These are phyloP conservation scores for Cladosporium sp. DNA, from an alignment of 2,329 filamentous ascomycete genomes.

Conservation along the genomic window DNA sequence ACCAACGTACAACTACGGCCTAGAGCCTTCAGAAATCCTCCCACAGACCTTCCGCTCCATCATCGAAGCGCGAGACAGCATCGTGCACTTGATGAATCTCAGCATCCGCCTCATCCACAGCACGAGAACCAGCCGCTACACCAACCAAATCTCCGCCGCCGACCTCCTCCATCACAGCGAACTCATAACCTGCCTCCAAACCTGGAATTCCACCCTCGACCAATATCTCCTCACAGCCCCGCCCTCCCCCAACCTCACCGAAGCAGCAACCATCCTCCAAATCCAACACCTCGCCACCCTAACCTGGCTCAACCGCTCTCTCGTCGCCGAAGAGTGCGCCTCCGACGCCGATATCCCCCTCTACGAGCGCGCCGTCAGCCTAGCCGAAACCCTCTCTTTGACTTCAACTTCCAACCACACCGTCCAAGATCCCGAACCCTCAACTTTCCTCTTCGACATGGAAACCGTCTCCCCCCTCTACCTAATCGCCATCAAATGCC, in stretches of 20 bases:
- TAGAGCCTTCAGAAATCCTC: constrained; percentile 14
- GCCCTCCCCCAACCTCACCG: constrained; percentile 11
- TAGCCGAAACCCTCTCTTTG: constrained; percentile 22
- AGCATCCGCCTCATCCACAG: constrained; percentile 22
- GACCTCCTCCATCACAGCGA: constrained; percentile 18
- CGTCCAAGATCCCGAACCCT: neutral
- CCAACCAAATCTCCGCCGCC: constrained; percentile 13
- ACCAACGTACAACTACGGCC: constrained; percentile 7
- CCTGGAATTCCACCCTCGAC: constrained; percentile 20
- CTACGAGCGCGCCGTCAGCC: constrained; percentile 21
- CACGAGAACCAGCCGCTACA: constrained; percentile 20
- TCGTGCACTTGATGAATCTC: constrained; percentile 25
- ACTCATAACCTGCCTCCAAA: neutral
- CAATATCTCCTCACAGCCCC: constrained; percentile 7
- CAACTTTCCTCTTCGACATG: constrained; percentile 32
- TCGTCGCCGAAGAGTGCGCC: constrained; percentile 21
- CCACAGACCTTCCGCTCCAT: constrained; percentile 19
- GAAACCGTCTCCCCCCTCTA: constrained; percentile 29
- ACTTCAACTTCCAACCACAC: neutral
- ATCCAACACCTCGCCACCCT: constrained; percentile 24
- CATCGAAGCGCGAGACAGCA: constrained; percentile 24
- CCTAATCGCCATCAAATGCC: constrained; percentile 29
- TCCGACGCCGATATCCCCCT: constrained; percentile 22
- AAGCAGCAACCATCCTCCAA: constrained; percentile 21
- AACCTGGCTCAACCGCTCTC: constrained; percentile 25